Conservation (phyloP, 1,139 yeast genomes). For the Geotrichum bryndzae region DNA sequence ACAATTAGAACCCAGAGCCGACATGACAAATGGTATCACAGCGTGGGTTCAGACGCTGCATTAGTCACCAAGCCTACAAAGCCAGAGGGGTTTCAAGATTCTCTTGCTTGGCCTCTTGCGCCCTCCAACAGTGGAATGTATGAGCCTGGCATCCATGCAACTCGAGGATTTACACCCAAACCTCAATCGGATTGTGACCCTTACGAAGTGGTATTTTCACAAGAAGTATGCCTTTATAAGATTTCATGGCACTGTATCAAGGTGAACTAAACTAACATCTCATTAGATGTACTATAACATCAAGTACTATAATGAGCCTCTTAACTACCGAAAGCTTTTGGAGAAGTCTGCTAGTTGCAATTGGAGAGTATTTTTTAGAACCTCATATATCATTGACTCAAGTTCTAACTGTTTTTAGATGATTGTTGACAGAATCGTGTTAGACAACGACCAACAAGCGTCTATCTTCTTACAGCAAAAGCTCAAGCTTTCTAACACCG, state of each 20-base stretch:
- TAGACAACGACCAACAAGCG: constrained; percentile 40
- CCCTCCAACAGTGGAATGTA: constrained; percentile 7
- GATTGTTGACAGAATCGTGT: constrained; percentile 36
- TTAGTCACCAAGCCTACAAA: neutral
- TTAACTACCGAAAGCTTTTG: constrained; percentile 29
- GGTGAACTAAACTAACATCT: neutral
- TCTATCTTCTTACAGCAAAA: constrained; percentile 41
- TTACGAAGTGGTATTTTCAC: constrained; percentile 4
- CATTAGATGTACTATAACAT: constrained; percentile 20
- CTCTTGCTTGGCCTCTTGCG: constrained; percentile 1
- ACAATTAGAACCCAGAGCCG: constrained; percentile 1
- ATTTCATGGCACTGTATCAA: neutral
- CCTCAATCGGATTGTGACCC: constrained; percentile 9
- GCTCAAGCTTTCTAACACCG: constrained; percentile 33
- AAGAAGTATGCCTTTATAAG: constrained; percentile 11
- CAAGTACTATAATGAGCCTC: constrained; percentile 25
- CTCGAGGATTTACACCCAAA: constrained; percentile 14
- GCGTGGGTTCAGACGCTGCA: neutral
- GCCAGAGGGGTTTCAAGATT: neutral
- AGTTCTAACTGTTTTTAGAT: constrained; percentile 14
- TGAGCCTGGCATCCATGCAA: constrained; percentile 7
- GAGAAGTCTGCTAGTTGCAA: constrained; percentile 30
- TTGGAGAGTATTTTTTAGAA: constrained; percentile 24
- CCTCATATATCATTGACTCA: neutral
- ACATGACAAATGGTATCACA: constrained; percentile 11